Evolutionary conservation across 352 stramenopile species (phyloP).

Genomic region (Globisporangium perplexum): DNA sequence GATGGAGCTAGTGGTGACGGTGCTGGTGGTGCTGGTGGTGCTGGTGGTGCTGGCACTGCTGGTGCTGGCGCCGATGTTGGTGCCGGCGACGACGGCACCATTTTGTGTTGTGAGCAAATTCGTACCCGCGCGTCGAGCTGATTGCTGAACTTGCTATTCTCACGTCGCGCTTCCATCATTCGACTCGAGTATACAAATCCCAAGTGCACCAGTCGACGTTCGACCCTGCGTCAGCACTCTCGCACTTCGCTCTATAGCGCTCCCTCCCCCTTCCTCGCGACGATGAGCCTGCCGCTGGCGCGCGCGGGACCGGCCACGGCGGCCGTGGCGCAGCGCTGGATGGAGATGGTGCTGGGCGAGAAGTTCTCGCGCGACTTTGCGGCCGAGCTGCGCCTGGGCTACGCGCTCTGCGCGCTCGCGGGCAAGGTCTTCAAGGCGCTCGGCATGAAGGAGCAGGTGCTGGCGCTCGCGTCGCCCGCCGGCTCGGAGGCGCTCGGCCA

Average conservation of each 20-base stretch:
- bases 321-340: conserved; percentile 70
- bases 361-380: conserved; percentile 53
- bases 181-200: not conserved
- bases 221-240: too few species aligned
- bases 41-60: too few species aligned
- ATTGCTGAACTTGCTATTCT: not conserved
- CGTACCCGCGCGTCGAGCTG: not conserved
- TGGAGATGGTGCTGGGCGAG: conserved; percentile 85
- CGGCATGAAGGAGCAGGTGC: conserved; percentile 65
- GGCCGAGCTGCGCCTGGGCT: conserved; percentile 49
- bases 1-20: too few species aligned
- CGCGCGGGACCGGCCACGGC: not conserved
- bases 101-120: not conserved
- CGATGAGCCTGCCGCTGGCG: not conserved
- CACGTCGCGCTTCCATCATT: not conserved
- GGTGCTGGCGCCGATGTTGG: too few species aligned
- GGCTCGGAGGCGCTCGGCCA: not conserved
- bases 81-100: not conserved
- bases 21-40: too few species aligned
- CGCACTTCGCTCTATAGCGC: too few species aligned
- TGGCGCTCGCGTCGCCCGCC: not conserved
- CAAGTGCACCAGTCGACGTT: not conserved
- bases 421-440: conserved; percentile 72
- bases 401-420: conserved; percentile 57
- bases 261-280: not conserved